A percentile compares a stretch with the other conserved stretches of the same genome.
These are phyloP conservation scores for Reticulascus tulasneorum DNA, from an alignment of 2,329 filamentous ascomycete species.

Conservation along the genomic window DNA sequence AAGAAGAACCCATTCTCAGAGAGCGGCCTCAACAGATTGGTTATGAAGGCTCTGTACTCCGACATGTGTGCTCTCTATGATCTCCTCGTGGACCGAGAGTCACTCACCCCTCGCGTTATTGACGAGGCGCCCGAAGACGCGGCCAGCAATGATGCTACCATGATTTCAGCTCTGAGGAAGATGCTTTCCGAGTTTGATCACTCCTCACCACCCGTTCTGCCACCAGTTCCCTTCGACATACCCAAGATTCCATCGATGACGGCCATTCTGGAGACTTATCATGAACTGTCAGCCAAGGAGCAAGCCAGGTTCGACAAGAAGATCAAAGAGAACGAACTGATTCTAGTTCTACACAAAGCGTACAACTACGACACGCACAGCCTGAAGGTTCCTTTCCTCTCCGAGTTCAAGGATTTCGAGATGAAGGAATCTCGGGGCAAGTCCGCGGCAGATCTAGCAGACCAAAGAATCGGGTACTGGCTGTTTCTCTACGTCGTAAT, in stretches of 20 bases:
- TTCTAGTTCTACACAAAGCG: conserved; percentile 70
- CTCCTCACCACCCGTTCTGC: conserved; percentile 82
- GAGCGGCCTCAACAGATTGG: conserved; percentile 78
- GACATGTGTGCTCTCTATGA: conserved; percentile 89
- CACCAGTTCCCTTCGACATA: conserved; percentile 85
- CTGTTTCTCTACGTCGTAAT: conserved; percentile 76
- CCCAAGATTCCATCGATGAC: conserved; percentile 71
- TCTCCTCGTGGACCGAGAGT: conserved; percentile 74
- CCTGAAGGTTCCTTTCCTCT: conserved; percentile 58
- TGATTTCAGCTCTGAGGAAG: conserved; percentile 67
- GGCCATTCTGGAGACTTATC: conserved; percentile 60
- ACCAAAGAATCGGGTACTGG: conserved; percentile 74
- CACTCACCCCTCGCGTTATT: conserved; percentile 73
- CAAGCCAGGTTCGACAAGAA: conserved; percentile 68
- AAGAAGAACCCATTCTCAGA: conserved; percentile 90
- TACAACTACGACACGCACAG: conserved; percentile 73
- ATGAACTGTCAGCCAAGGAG: conserved; percentile 65
- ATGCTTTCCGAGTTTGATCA: conserved; percentile 86
- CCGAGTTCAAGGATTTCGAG: conserved; percentile 69
- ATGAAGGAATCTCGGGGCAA: conserved; percentile 61
- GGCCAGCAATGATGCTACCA: conserved; percentile 49
- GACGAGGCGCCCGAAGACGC: conserved; percentile 54
- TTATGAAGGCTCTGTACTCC: conserved; percentile 76
- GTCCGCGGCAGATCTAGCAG: conserved; percentile 61
- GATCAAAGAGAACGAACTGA: conserved; percentile 74